phyloP scores from a whole-genome alignment of 768 basidiomycete species.

The Trametes coccinea region DNA sequence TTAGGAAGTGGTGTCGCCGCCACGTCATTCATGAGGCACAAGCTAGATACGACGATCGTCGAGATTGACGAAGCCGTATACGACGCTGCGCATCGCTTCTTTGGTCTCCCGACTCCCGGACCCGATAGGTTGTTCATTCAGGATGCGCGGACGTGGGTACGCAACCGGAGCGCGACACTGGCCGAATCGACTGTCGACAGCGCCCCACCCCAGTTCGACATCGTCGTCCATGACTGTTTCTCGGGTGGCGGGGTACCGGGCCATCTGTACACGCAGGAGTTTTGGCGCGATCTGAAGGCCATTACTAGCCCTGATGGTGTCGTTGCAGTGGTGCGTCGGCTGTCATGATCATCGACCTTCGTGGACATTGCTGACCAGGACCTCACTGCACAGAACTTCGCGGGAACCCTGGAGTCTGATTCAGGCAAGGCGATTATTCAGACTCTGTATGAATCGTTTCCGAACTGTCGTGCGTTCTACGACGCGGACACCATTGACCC shows the following conservation, averaged over 20 bases:
- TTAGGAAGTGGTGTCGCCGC: constrained; percentile 86
- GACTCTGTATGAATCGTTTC: constrained; percentile 73
- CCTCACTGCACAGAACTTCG: constrained; percentile 66
- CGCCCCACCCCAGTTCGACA: constrained; percentile 46
- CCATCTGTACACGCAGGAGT: constrained; percentile 81
- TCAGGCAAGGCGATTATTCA: constrained; percentile 65
- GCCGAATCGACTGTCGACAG: constrained; percentile 29
- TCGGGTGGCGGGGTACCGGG: constrained; percentile 91
- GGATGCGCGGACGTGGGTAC: constrained; percentile 77
- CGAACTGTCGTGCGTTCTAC: constrained; percentile 80
- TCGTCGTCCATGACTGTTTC: constrained; percentile 90
- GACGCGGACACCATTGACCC: constrained; percentile 49
- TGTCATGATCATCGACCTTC: not conserved
- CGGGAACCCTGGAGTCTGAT: constrained; percentile 63
- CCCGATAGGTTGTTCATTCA: constrained; percentile 64
- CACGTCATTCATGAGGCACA: constrained; percentile 68
- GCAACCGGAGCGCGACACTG: constrained; percentile 37
- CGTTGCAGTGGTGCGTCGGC: constrained; percentile 69
- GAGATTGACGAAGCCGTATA: constrained; percentile 95
- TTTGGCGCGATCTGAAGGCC: constrained; percentile 71
- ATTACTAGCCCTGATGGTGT: constrained; percentile 71
- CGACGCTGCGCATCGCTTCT: constrained; percentile 73
- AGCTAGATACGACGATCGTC: constrained; percentile 75
- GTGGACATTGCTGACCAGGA: not conserved
- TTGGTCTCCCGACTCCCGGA: constrained; percentile 71